A percentile compares a stretch with the other conserved stretches of the same genome.
Conservation (phyloP, 2,329 filamentous ascomycete species). For the Penicillium capsulatum region DNA sequence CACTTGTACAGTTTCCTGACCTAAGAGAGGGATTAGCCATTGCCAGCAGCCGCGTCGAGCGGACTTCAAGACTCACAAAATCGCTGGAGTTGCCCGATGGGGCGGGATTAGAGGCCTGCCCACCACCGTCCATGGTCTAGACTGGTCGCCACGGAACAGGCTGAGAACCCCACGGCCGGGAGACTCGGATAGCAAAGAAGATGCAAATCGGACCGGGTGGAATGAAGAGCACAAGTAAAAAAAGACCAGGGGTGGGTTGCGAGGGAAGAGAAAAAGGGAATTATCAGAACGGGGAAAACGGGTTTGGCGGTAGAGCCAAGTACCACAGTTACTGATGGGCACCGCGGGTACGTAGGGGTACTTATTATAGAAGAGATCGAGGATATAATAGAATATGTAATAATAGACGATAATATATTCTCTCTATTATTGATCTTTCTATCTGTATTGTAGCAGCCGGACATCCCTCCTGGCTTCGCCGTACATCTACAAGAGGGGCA, state of each 20-base stretch:
- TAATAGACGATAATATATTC: too few species aligned
- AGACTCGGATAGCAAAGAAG: constrained; percentile 6
- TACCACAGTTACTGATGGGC: constrained; percentile 17
- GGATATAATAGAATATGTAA: too few species aligned
- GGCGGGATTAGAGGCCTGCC: constrained; percentile 39
- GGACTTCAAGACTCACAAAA: constrained; percentile 64
- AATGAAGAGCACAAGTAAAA: constrained; percentile 7
- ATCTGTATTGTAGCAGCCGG: too few species aligned
- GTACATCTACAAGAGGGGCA: background rate
- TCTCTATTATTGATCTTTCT: too few species aligned
- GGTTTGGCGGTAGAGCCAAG: constrained; percentile 22
- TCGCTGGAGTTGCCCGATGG: constrained; percentile 82
- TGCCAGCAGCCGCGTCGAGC: background rate
- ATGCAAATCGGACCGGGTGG: background rate
- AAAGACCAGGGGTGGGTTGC: constrained; percentile 1
- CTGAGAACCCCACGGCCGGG: constrained; percentile 1
- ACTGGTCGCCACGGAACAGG: constrained; percentile 1
- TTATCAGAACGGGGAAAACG: constrained; percentile 9
- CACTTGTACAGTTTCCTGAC: constrained; percentile 99
- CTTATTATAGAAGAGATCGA: too few species aligned
- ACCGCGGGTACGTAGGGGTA: too few species aligned
- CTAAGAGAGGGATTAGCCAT: constrained; percentile 45
- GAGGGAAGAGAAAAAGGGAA: constrained; percentile 3
- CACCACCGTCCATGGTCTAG: constrained; percentile 41
- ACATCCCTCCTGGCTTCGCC: too few species aligned